Conservation (phyloP, 495 filamentous ascomycete species). For the Corynascus novoguineensis region DNA sequence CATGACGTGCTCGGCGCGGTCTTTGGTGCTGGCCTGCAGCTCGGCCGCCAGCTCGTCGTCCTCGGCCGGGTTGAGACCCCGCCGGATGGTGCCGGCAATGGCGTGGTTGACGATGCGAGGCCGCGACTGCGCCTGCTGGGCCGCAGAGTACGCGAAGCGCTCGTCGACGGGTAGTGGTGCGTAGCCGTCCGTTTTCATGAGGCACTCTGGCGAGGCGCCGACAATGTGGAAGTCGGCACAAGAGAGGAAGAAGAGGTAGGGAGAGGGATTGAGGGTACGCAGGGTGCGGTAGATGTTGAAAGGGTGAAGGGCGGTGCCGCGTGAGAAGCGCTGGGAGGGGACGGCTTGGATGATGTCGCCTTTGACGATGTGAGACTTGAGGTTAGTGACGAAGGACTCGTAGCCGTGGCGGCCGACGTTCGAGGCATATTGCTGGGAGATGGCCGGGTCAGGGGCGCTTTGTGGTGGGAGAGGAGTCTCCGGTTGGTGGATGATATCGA, state of each 20-base stretch:
- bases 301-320: slow-evolving; percentile 83
- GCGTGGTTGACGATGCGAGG: slow-evolving; percentile 93
- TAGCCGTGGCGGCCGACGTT: slow-evolving; percentile 89
- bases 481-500: slow-evolving; percentile 62
- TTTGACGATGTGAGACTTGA: slow-evolving; percentile 81
- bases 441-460: slow-evolving; percentile 60
- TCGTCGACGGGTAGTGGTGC: slow-evolving; percentile 24
- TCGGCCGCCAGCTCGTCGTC: slow-evolving; percentile 74
- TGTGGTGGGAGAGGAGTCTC: slow-evolving; percentile 75
- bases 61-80: slow-evolving; percentile 72
- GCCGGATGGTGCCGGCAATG: slow-evolving; percentile 89
- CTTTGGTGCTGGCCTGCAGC: slow-evolving; percentile 76
- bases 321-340: slow-evolving; percentile 84
- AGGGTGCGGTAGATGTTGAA: slow-evolving; percentile 98
- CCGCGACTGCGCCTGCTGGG: slow-evolving; percentile 30
- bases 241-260: slow-evolving; percentile 93
- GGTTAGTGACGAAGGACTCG: slow-evolving; percentile 69
- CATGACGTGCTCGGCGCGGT: slow-evolving; percentile 98
- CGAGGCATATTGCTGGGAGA: slow-evolving; percentile 67
- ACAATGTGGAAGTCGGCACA: slow-evolving; percentile 91
- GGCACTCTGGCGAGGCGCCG: slow-evolving; percentile 86
- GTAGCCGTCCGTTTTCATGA: slow-evolving; percentile 73
- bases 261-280: slow-evolving; percentile 90
- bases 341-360: slow-evolving; percentile 98
- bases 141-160: slow-evolving; percentile 25